These are phyloP conservation scores for Tylopilus sp. DNA, from an alignment of 1,284 basidiomycete species.

Conservation along the genomic window DNA sequence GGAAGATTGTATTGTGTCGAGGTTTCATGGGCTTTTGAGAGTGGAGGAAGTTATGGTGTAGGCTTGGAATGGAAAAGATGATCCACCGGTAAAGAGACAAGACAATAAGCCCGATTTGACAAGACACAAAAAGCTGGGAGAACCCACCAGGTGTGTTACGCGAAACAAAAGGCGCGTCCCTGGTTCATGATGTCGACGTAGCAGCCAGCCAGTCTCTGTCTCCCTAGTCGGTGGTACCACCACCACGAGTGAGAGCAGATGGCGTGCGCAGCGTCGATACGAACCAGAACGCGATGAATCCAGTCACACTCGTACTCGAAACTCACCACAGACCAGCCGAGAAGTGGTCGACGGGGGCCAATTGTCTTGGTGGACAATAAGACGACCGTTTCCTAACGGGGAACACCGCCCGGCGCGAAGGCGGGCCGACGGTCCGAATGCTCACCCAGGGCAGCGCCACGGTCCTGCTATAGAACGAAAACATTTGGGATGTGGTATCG, in stretches of 20 bases:
- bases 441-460: too few species aligned
- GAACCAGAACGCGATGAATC: too few species aligned
- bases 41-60: conserved; percentile 7
- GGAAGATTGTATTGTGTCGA: conserved; percentile 9
- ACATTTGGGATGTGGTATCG: too few species aligned
- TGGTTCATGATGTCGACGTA: not conserved
- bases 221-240: too few species aligned
- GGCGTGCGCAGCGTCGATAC: too few species aligned
- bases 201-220: too few species aligned
- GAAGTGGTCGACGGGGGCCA: too few species aligned
- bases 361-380: conserved; percentile 26
- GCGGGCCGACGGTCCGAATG: not conserved
- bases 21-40: conserved; percentile 32
- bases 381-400: conserved; percentile 10
- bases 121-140: conserved; percentile 34
- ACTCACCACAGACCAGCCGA: too few species aligned
- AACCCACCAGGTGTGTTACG: conserved; percentile 14
- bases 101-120: conserved; percentile 35
- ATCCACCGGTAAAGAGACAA: conserved; percentile 11
- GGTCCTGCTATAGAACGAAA: too few species aligned
- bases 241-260: too few species aligned
- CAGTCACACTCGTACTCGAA: too few species aligned
- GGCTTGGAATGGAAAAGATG: conserved; percentile 24
- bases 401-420: not conserved
- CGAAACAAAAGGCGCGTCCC: conserved; percentile 24